A percentile compares a stretch with the other conserved stretches of the same genome.
These are phyloP conservation scores for Aspergillus sp. DNA, from an alignment of 2,329 filamentous ascomycete species.

Conservation along the genomic window DNA sequence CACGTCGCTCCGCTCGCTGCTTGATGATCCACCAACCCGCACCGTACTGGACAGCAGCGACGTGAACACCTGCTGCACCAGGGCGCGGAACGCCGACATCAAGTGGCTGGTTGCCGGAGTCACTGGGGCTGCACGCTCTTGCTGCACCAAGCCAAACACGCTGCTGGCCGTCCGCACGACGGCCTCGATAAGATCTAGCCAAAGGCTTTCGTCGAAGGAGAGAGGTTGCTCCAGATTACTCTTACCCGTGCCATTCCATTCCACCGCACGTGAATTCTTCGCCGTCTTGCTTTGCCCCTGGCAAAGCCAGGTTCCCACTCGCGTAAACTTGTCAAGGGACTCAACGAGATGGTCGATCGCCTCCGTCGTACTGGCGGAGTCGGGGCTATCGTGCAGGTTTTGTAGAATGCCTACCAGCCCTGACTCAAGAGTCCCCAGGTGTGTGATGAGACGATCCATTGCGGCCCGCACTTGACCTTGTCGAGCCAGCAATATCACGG, in stretches of 20 bases:
- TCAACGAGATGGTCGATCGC: constrained; percentile 73
- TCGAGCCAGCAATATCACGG: constrained; percentile 83
- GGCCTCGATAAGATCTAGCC: constrained; percentile 66
- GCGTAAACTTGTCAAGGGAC: constrained; percentile 82
- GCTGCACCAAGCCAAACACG: constrained; percentile 59
- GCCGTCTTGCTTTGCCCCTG: constrained; percentile 75
- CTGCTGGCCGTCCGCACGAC: constrained; percentile 65
- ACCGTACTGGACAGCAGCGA: constrained; percentile 79
- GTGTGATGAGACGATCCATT: constrained; percentile 80
- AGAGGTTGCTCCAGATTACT: constrained; percentile 58
- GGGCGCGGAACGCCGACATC: constrained; percentile 67
- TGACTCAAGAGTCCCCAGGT: constrained; percentile 76
- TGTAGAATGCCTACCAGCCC: constrained; percentile 73
- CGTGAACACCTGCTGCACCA: constrained; percentile 90
- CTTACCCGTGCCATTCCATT: constrained; percentile 41
- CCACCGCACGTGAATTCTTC: constrained; percentile 31
- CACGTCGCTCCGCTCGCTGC: constrained; percentile 54
- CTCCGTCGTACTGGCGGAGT: constrained; percentile 61
- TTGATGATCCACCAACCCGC: constrained; percentile 34
- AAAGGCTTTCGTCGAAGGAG: constrained; percentile 63
- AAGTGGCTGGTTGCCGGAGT: constrained; percentile 48
- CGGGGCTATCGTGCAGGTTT: constrained; percentile 59
- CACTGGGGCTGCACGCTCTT: constrained; percentile 24
- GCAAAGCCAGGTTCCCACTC: constrained; percentile 94
- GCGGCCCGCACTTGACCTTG: constrained; percentile 82